phyloP scores from a whole-genome alignment of 2,329 filamentous ascomycete genomes.

The Colletotrichum phormii region DNA sequence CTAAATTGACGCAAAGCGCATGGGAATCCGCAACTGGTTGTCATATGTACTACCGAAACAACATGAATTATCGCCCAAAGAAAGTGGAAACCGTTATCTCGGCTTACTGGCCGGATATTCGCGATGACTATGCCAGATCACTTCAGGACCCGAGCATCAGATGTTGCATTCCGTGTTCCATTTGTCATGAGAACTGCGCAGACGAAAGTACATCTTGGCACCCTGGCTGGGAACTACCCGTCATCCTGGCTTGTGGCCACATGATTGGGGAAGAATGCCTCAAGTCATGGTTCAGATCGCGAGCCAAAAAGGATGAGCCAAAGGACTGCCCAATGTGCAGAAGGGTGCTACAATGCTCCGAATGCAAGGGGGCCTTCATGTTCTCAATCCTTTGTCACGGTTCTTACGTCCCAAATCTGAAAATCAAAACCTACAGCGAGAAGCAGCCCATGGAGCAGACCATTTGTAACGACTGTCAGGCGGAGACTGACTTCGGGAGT shows the following conservation, averaged over 20 bases:
- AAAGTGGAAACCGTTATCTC: neutral
- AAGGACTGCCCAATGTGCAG: neutral
- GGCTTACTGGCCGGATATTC: neutral
- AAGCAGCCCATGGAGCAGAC: neutral
- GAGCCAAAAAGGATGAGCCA: too few species aligned
- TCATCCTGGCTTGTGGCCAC: conserved; percentile 1
- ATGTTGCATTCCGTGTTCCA: neutral
- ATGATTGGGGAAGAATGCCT: neutral
- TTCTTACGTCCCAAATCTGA: neutral
- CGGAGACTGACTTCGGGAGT: neutral
- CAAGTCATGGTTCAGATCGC: neutral
- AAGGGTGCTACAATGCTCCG: neutral
- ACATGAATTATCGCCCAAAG: too few species aligned
- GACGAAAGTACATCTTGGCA: neutral
- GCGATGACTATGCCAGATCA: neutral
- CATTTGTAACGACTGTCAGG: neutral
- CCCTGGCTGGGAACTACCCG: neutral
- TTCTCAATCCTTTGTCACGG: neutral
- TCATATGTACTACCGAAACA: too few species aligned
- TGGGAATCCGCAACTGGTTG: too few species aligned
- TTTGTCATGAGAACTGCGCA: neutral
- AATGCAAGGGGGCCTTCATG: neutral
- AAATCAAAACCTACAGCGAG: neutral
- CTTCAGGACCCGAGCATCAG: neutral
- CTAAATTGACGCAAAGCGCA: too few species aligned